phyloP scores from a whole-genome alignment of 2,329 filamentous ascomycete genomes.

The Fusarium hostae region DNA sequence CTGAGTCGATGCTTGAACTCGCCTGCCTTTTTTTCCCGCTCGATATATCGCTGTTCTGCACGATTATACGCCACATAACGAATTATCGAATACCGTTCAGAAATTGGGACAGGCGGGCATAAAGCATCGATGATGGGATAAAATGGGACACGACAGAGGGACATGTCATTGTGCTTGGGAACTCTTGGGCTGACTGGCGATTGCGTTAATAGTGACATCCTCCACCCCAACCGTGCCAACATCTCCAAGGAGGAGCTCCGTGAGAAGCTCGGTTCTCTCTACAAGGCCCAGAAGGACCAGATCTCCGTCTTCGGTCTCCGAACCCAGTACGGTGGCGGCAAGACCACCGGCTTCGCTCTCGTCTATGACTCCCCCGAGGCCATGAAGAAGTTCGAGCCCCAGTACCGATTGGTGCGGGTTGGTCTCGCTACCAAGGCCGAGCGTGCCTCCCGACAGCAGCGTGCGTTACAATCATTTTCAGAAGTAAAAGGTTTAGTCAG shows the following conservation, averaged over 20 bases:
- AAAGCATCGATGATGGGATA: conserved; percentile 12
- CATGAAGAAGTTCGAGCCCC: conserved; percentile 99
- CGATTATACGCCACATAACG: conserved; percentile 19
- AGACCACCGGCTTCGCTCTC: conserved; percentile 98
- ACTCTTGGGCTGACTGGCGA: conserved; percentile 41
- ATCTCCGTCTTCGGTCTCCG: conserved; percentile 98
- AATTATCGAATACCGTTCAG: conserved; percentile 9
- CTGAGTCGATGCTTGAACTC: conserved; percentile 24
- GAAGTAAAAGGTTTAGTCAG: neutral
- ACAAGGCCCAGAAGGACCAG: conserved; percentile 98
- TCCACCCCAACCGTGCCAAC: conserved; percentile 98
- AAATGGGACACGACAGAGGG: neutral
- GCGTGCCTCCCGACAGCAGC: conserved; percentile 98
- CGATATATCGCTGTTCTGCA: conserved; percentile 12
- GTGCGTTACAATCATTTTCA: conserved; percentile 71
- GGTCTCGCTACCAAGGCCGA: conserved; percentile 94
- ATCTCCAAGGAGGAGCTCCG: conserved; percentile 99
- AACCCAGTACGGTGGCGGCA: conserved; percentile 99
- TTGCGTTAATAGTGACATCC: conserved; percentile 81
- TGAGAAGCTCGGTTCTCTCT: conserved; percentile 90
- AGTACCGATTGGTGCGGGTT: conserved; percentile 95
- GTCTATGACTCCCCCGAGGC: conserved; percentile 98
- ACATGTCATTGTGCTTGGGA: conserved; percentile 18
- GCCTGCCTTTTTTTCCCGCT: conserved; percentile 5
- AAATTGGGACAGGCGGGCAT: conserved; percentile 23